phyloP scores from a whole-genome alignment of 2,329 filamentous ascomycete genomes.

The Fusarium musae region DNA sequence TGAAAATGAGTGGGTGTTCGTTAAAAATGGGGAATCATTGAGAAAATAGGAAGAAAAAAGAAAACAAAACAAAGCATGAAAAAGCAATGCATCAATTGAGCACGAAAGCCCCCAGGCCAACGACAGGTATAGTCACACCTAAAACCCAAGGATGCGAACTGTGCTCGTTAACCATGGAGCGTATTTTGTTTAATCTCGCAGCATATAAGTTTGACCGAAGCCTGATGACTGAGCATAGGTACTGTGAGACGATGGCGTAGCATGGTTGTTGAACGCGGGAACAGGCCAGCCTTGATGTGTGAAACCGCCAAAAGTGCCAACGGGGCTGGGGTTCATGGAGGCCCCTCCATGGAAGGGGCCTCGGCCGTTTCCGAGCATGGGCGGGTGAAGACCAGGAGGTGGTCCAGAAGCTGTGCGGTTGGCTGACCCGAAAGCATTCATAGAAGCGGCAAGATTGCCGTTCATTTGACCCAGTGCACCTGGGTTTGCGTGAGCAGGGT shows the following conservation, averaged over 20 bases:
- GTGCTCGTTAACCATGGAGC: background rate
- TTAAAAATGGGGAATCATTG: constrained; percentile 35
- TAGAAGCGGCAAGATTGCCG: constrained; percentile 62
- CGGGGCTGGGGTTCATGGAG: constrained; percentile 32
- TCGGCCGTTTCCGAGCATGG: constrained; percentile 66
- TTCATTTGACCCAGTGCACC: constrained; percentile 65
- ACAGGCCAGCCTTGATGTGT: constrained; percentile 42
- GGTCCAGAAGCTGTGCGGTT: constrained; percentile 87
- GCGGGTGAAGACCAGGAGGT: constrained; percentile 81
- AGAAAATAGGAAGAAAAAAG: background rate
- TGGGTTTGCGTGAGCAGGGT: constrained; percentile 54
- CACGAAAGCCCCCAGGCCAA: background rate
- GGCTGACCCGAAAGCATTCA: constrained; percentile 72
- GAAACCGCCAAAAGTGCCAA: constrained; percentile 30
- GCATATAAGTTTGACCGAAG: constrained; percentile 32
- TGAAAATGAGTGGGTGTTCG: constrained; percentile 9
- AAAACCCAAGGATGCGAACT: background rate
- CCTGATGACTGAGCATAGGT: constrained; percentile 36
- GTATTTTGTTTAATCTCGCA: background rate
- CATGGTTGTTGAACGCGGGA: constrained; percentile 31
- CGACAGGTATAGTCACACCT: background rate
- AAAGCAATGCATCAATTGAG: background rate
- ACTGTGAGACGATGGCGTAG: constrained; percentile 22
- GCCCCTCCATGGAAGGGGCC: constrained; percentile 38
- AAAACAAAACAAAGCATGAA: background rate